Evolutionary conservation across 305 asterid species (phyloP).

Genomic region (Solanum aculeatissimum): DNA sequence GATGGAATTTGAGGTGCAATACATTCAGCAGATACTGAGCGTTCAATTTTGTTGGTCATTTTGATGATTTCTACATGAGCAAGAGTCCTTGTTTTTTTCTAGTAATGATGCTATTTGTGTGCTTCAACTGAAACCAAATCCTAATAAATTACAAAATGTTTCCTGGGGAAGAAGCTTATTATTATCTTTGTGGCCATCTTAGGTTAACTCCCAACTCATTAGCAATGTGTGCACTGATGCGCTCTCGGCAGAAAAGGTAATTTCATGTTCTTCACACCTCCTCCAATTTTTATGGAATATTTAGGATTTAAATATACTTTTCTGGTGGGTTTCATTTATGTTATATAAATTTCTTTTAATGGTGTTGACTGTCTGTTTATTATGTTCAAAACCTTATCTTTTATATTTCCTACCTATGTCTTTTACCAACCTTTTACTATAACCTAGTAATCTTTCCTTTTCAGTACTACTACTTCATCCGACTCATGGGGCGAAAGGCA

Average conservation of each 20-base stretch:
- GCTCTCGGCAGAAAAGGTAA: constrained; percentile 94
- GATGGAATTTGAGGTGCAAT: not conserved
- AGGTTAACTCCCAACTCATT: constrained; percentile 97
- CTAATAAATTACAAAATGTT: not conserved
- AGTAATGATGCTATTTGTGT: not conserved
- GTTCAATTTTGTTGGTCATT: not conserved
- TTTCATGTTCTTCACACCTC: not conserved
- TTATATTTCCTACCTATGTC: not conserved
- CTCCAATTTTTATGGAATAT: not conserved
- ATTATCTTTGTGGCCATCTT: constrained; percentile 5
- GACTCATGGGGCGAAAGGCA: constrained; percentile 97
- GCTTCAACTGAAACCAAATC: not conserved
- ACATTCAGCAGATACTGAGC: not conserved
- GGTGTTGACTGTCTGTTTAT: not conserved
- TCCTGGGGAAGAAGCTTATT: not conserved
- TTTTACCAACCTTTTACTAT: not conserved
- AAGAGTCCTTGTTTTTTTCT: not conserved
- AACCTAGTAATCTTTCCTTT: constrained; percentile 12
- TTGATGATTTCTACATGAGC: not conserved
- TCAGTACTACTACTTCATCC: constrained; percentile 91
- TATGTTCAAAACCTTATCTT: not conserved
- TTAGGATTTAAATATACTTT: not conserved
- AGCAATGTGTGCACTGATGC: constrained; percentile 98
- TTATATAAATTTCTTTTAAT: not conserved
- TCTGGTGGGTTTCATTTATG: not conserved